Base-by-base conservation (phyloP, 108 stramenopile genomes). In the Schizochytrium sp. region DNA sequence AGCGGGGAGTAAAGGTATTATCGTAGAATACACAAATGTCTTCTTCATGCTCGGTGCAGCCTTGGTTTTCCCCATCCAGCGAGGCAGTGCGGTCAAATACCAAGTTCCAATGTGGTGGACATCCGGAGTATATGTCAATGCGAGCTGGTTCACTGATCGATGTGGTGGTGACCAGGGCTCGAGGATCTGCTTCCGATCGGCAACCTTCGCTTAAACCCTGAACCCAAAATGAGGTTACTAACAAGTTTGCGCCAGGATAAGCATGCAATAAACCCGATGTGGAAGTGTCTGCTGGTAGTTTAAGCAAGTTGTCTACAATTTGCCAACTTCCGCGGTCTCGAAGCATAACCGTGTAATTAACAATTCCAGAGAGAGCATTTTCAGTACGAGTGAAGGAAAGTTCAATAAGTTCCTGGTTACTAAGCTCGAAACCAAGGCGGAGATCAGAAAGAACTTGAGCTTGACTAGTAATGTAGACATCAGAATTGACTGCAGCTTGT, bases 1-100 rank as follows among this genome's bases (percentile, higher is more conserved):
- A 83, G 13, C 3, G 50, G 28, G 76, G 76, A 5, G 47, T 55
- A 2, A 83, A 83, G 17, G 76, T 55, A 1, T 83, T 49, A 3
- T 83, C 50, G 53, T 83, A 83, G 55, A 83, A 83, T 0, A 83
- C 47, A 53, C 76, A 83, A 83, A 83, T 83, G 3, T 83, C 76
- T 53, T 83, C 76, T 5, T 42, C 76, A 38, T 12, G 49, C 53
- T 83, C 76, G 28, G 19, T n/a, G 47, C 76, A 83, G 53, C 76
- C 76, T 17, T 83, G 76, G 40, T 83, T 28, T n/a, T 38, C 28
- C 28, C 50, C 50, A 10, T 5, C 3, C 0, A 55, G 47, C 5
- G 28, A 38, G 5, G 5, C 76, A 2, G 45, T n/a, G 15, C 50
- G 12, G n/a, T 83, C 76, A 55, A 83, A 83, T 10, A 7, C 5